These are phyloP conservation scores for Daldinia grandis DNA, from an alignment of 495 filamentous ascomycete genomes.

Conservation along the genomic window DNA sequence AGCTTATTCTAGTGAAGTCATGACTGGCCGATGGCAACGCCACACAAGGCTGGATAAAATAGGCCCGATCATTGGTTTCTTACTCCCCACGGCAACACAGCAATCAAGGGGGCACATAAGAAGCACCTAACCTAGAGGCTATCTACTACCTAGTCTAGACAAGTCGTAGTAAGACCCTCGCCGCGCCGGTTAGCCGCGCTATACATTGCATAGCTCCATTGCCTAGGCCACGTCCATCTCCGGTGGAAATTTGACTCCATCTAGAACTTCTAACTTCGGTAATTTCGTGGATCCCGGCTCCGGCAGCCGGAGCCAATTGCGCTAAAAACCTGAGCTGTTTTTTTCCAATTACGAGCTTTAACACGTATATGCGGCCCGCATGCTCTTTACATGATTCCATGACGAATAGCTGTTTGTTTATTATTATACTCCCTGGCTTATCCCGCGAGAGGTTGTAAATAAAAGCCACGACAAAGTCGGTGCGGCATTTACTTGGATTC, in stretches of 20 bases:
- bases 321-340: background rate
- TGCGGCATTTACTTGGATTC: background rate
- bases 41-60: slow-evolving; percentile 39
- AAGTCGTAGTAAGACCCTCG: slow-evolving; percentile 16
- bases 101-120: background rate
- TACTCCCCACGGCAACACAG: background rate
- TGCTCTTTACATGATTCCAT: slow-evolving; percentile 21
- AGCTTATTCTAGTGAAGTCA: slow-evolving; percentile 18
- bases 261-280: slow-evolving; percentile 21
- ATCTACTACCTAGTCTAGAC: slow-evolving; percentile 27
- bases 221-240: slow-evolving; percentile 23
- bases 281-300: slow-evolving; percentile 27
- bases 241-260: slow-evolving; percentile 26
- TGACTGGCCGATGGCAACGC: slow-evolving; percentile 23
- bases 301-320: slow-evolving; percentile 17
- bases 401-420: slow-evolving; percentile 8
- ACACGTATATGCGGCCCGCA: slow-evolving; percentile 13
- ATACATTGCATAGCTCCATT: slow-evolving; percentile 11
- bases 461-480: background rate
- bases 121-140: slow-evolving; percentile 17
- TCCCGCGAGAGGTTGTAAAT: background rate
- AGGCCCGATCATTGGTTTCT: slow-evolving; percentile 34
- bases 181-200: slow-evolving; percentile 25
- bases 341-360: slow-evolving; percentile 7
- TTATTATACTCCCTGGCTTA: background rate